Base-by-base conservation (phyloP, 2,329 filamentous ascomycete species). In the Aspergillus sp. region DNA sequence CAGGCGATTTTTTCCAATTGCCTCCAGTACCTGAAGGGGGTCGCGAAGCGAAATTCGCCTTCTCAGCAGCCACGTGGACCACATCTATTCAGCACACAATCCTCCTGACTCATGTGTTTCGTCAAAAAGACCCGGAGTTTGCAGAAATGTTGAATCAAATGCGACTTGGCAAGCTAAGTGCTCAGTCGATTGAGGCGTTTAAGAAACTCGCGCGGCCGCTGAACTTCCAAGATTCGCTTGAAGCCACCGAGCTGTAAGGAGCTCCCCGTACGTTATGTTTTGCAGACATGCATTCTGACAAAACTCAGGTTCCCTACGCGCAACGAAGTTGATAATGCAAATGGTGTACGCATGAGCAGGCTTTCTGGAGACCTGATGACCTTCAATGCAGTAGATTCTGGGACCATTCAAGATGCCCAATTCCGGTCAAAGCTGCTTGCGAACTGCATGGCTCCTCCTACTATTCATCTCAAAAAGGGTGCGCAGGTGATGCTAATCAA, bases 401-500 rank as follows among this genome's bases (percentile, higher is more conserved):
- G 91, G 37, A 74, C 76, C 0, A 79, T 85, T 22, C 68, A 69
- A 32, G 88, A 95, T 54, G 76, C 77, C 15, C 70, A 74, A 1
- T 68, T 85, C 33, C 84, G 88, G 27, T 89, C 95, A 41, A 90
- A 83, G 62, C 69, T 97, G 0, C 74, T 98, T 5, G 69, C 80
- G 5, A 95, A 91, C 62, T 95, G 94, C 81, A 96, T 98, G 87
- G 90, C 93, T 0, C 90, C 93, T 0, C 85, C 85, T 58, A 63
- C 70, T 0, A 80, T 98, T 17, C 82, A 86, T 30, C 72, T 98
- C 25, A 97, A 96, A 67, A 85, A 93, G 53, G 88, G 90, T 7
- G 88, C 93, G 0, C 94, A 98, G 64, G 94, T 98, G 41, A 98
- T 98, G 93, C 75, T 98, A n/a, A 96, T 98, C 76, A 98, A 98